These are phyloP conservation scores for Puccinia coronata DNA, from an alignment of 1,284 basidiomycete genomes.

Conservation along the genomic window DNA sequence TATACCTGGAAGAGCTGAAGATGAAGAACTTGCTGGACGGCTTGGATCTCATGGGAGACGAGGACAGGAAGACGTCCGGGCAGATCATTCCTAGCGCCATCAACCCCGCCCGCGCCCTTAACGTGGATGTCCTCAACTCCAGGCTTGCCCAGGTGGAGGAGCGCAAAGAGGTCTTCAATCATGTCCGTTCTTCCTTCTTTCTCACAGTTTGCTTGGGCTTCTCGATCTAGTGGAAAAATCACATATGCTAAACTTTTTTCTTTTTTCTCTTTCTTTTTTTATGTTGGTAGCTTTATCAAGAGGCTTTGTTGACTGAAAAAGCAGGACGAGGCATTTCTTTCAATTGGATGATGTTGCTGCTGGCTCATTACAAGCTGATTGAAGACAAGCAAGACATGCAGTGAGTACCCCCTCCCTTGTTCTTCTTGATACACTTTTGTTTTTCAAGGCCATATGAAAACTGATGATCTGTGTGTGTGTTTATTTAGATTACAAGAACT, in stretches of 20 bases:
- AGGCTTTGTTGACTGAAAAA: constrained; percentile 69
- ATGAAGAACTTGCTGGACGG: constrained; percentile 66
- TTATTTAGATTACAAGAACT: constrained; percentile 79
- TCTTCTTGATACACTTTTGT: not conserved
- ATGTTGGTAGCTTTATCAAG: constrained; percentile 68
- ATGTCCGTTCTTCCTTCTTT: too few species aligned
- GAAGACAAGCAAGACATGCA: constrained; percentile 65
- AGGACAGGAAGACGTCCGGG: not conserved
- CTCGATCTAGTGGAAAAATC: too few species aligned
- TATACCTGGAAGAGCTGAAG: constrained; percentile 73
- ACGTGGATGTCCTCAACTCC: not conserved
- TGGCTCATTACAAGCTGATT: constrained; percentile 90
- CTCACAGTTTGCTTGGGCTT: too few species aligned
- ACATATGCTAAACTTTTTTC: too few species aligned
- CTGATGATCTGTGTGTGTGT: not conserved
- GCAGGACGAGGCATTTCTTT: constrained; percentile 82
- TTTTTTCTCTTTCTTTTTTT: not conserved
- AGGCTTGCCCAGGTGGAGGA: not conserved
- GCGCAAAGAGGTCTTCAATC: constrained; percentile 11
- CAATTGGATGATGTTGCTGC: constrained; percentile 80
- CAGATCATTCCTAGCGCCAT: not conserved
- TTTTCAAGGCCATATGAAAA: too few species aligned
- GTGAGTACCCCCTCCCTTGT: constrained; percentile 4
- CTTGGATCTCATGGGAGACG: not conserved
- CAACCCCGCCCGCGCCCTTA: not conserved